A percentile compares a stretch with the other conserved stretches of the same genome.
Evolutionary conservation across 352 stramenopile species (phyloP).

Genomic region (Globisporangium lucens): DNA sequence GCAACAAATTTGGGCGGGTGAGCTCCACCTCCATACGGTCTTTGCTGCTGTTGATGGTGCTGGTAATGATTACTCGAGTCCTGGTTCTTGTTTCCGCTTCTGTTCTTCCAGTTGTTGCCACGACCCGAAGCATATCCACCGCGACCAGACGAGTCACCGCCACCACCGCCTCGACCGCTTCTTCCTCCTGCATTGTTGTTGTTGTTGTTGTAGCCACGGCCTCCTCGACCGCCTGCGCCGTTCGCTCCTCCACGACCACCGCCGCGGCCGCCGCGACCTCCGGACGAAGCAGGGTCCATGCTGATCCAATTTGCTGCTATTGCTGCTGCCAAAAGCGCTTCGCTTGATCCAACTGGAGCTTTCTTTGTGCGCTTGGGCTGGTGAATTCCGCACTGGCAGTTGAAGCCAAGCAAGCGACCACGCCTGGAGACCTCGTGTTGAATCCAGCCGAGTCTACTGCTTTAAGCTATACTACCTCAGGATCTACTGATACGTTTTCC

Average conservation of each 20-base stretch:
- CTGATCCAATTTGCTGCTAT: neutral
- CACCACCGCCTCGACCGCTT: neutral
- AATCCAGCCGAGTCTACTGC: neutral
- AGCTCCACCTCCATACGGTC: neutral
- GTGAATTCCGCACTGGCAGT: conserved; percentile 6
- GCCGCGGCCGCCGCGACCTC: neutral
- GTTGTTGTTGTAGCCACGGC: neutral
- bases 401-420: neutral
- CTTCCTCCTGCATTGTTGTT: neutral
- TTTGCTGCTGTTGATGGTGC: neutral
- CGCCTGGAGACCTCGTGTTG: neutral
- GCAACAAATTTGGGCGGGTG: neutral
- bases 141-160: neutral
- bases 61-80: conserved; percentile 5
- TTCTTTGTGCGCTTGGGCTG: neutral
- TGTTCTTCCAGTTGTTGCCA: conserved; percentile 4
- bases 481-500: neutral
- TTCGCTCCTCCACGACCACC: neutral
- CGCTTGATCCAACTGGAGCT: neutral
- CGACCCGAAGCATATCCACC: neutral
- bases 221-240: neutral
- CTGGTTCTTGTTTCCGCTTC: neutral
- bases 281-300: conserved; percentile 5
- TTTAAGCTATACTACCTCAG: neutral
- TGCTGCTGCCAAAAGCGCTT: neutral